Evolutionary conservation across 1,284 basidiomycete genomes (phyloP).

Genomic region (Puccinia novopanici): DNA sequence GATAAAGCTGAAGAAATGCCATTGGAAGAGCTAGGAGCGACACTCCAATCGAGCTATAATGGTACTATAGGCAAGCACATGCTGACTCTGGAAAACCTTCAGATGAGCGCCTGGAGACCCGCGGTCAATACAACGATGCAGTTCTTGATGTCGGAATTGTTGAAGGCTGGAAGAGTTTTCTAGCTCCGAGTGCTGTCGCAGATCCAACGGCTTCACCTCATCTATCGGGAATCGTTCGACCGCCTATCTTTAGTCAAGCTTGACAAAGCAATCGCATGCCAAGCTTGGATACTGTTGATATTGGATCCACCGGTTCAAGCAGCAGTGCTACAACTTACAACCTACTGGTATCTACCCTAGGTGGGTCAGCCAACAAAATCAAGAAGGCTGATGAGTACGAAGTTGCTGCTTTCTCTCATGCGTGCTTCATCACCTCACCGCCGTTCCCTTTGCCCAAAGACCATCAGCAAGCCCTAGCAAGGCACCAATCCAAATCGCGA

Average conservation of each 20-base stretch:
- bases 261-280: slow-evolving; percentile 8
- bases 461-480: slow-evolving; percentile 64
- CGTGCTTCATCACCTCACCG: slow-evolving; percentile 80
- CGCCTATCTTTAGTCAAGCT: slow-evolving; percentile 40
- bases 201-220: slow-evolving; percentile 18
- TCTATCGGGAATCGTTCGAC: no score
- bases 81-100: no score
- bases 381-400: slow-evolving; percentile 38
- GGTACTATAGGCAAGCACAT: no score
- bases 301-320: slow-evolving; percentile 8
- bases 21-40: no score
- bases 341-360: slow-evolving; percentile 8
- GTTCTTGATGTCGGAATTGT: slow-evolving; percentile 48
- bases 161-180: slow-evolving; percentile 42
- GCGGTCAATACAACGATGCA: slow-evolving; percentile 50
- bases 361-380: slow-evolving; percentile 20
- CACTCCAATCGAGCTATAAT: no score
- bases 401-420: slow-evolving; percentile 52
- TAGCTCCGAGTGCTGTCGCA: slow-evolving; percentile 19
- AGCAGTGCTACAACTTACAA: neutral
- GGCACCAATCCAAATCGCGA: no score
- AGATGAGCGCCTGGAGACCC: slow-evolving; percentile 45
- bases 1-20: no score
- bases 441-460: slow-evolving; percentile 67
- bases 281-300: neutral